A percentile compares a stretch with the other conserved stretches of the same genome.
Conservation (phyloP, 805 yeast species). For the Yamadazyma sp. region DNA sequence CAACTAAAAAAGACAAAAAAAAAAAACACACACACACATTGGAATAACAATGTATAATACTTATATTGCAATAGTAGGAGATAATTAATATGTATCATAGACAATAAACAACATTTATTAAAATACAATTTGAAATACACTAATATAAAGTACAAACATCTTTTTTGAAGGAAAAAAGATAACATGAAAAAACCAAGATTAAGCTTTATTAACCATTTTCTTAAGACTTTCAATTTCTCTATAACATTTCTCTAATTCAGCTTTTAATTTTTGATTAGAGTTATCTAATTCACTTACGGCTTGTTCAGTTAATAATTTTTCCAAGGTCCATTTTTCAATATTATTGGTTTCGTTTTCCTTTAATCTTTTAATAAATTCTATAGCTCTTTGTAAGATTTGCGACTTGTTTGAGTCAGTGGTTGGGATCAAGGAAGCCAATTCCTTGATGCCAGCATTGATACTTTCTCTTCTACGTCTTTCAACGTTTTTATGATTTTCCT, state of each 20-base stretch:
- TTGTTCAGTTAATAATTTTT: slow-evolving; percentile 88
- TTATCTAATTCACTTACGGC: slow-evolving; percentile 81
- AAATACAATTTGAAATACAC: slow-evolving; percentile 4
- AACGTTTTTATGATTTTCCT: slow-evolving; percentile 92
- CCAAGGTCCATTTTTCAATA: slow-evolving; percentile 93
- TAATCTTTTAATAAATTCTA: slow-evolving; percentile 83
- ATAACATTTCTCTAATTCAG: slow-evolving; percentile 87
- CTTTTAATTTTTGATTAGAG: slow-evolving; percentile 82
- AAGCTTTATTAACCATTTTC: slow-evolving; percentile 22
- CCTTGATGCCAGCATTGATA: slow-evolving; percentile 83
- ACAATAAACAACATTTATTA: slow-evolving; percentile 3
- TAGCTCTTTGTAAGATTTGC: slow-evolving; percentile 82
- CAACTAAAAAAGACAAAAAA: too few relatives aligned
- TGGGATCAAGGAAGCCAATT: slow-evolving; percentile 74
- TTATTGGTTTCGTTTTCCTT: slow-evolving; percentile 87
- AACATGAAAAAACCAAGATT: not conserved
- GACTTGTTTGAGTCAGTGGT: slow-evolving; percentile 87
- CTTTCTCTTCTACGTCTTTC: slow-evolving; percentile 89
- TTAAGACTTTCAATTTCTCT: slow-evolving; percentile 88
- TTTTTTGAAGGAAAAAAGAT: not conserved
- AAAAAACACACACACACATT: too few relatives aligned
- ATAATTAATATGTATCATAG: too few relatives aligned
- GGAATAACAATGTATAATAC: too few relatives aligned
- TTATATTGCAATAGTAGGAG: too few relatives aligned
- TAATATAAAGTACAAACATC: too few relatives aligned